Evolutionary conservation across 2,329 filamentous ascomycete species (phyloP), one percentile per base, ranked within the genome.

Genomic region (Balansia obtecta): DNA sequence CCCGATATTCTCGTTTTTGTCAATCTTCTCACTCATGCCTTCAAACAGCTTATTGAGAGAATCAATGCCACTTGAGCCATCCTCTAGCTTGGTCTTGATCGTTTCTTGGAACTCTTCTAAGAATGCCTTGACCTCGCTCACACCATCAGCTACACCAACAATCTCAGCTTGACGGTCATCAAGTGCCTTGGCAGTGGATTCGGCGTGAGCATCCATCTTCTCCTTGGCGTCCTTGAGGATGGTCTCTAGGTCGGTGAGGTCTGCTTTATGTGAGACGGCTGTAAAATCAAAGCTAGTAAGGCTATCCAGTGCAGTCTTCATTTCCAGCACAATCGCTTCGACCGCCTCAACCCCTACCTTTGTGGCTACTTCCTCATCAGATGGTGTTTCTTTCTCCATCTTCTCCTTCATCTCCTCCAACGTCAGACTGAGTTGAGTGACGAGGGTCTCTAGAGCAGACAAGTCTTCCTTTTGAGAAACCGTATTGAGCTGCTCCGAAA

Each of bases 81-180:
- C 82, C 45, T 85, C 82, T 2, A 97, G 77, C 62, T 86, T 91
- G 46, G 75, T 76, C 63, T 86, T 84, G 44, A 95, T 72, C 41
- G 88, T 77, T 34, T 82, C 80, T 53, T 88, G 87, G 58, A 96
- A 80, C 48, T 88, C 86, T 51, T 86, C 82, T 1, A 97, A 72
- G 59, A 88, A 80, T 0, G 71, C 69, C 69, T 88, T 91, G 61
- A 95, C 82, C 58, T 89, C 88, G 1, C 79, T 77, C 15, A 97
- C 84, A 51, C 84, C 83, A 53, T 91, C 84, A 13, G 85, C 77
- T 22, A 95, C 79, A 13, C 82, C 83, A 20, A 84, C 83, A 49
- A 88, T 88, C 64, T 96, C 91, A 43, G 84, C 79, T 61, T 91
- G 88, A 27, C 88, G 85, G 52, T 91, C 85, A 49, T 93, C 88